These are phyloP conservation scores for Verruconis gallopava DNA, from an alignment of 2,329 filamentous ascomycete species.

Conservation along the genomic window DNA sequence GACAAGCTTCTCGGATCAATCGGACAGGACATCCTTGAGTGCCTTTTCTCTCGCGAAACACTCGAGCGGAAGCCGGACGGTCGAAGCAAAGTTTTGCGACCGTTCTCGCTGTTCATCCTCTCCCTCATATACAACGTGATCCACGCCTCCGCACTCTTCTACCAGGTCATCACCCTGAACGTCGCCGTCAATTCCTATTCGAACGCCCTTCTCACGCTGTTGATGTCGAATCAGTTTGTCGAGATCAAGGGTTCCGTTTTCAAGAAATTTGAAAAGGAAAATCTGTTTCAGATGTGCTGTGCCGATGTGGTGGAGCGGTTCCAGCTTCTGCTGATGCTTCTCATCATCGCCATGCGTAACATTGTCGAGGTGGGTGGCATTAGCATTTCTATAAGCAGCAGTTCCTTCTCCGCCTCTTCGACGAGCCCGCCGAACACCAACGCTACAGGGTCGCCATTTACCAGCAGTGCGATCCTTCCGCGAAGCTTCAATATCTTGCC, in stretches of 20 bases:
- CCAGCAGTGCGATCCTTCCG: conserved; percentile 65
- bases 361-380: conserved; percentile 89
- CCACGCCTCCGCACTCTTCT: conserved; percentile 82
- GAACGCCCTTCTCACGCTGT: conserved; percentile 79
- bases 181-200: conserved; percentile 98
- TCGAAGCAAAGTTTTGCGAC: conserved; percentile 78
- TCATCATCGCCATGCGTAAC: conserved; percentile 92
- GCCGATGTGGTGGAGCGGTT: conserved; percentile 95
- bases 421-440: conserved; percentile 23
- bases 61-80: conserved; percentile 78
- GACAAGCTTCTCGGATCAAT: conserved; percentile 83
- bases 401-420: conserved; percentile 17
- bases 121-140: conserved; percentile 77
- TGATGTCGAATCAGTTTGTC: conserved; percentile 96
- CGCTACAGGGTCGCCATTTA: conserved; percentile 42
- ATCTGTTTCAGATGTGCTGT: conserved; percentile 89
- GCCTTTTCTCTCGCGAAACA: conserved; percentile 84
- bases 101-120: conserved; percentile 81
- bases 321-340: conserved; percentile 92
- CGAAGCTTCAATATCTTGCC: conserved; percentile 86
- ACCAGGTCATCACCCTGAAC: conserved; percentile 94
- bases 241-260: conserved; percentile 98
- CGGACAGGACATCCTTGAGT: conserved; percentile 92
- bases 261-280: conserved; percentile 97
- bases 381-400: conserved; percentile 33